These are phyloP conservation scores for Candida smagusa DNA, from an alignment of 1,139 yeast genomes.

Conservation along the genomic window DNA sequence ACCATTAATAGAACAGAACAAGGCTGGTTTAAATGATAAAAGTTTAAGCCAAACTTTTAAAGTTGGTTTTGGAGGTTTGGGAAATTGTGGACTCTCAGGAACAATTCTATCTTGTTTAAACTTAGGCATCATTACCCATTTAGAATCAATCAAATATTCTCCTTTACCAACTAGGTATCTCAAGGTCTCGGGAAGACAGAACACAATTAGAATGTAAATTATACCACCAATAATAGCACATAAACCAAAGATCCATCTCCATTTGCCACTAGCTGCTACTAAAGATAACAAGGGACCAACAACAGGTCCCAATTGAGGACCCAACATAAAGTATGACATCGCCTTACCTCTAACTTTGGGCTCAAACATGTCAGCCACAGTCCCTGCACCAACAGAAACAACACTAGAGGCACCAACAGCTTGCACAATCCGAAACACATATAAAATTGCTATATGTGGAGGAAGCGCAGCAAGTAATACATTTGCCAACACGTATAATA, in stretches of 20 bases:
- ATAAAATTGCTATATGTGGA: conserved; percentile 42
- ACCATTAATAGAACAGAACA: conserved; percentile 46
- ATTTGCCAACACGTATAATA: conserved; percentile 44
- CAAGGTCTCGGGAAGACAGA: conserved; percentile 53
- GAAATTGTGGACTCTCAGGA: conserved; percentile 25
- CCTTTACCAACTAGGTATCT: conserved; percentile 57
- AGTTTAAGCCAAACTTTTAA: conserved; percentile 34
- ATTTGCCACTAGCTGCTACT: conserved; percentile 30
- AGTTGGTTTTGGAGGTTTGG: conserved; percentile 50
- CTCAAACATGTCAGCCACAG: conserved; percentile 48
- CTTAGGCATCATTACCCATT: conserved; percentile 26
- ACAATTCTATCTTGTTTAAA: conserved; percentile 26
- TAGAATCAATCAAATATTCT: conserved; percentile 17
- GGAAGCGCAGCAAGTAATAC: conserved; percentile 48
- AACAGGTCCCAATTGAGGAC: conserved; percentile 59
- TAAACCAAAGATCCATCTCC: conserved; percentile 61
- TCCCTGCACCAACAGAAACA: conserved; percentile 56
- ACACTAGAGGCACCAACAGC: conserved; percentile 57
- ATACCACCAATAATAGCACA: conserved; percentile 42
- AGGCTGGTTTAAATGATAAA: conserved; percentile 41
- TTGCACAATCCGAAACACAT: conserved; percentile 44
- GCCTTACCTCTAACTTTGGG: conserved; percentile 49
- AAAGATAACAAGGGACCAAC: conserved; percentile 52
- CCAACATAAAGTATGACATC: conserved; percentile 54
- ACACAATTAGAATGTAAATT: conserved; percentile 36